These are phyloP conservation scores for Eudorina sp. DNA, from an alignment of 139 green algal species.

Conservation along the genomic window DNA sequence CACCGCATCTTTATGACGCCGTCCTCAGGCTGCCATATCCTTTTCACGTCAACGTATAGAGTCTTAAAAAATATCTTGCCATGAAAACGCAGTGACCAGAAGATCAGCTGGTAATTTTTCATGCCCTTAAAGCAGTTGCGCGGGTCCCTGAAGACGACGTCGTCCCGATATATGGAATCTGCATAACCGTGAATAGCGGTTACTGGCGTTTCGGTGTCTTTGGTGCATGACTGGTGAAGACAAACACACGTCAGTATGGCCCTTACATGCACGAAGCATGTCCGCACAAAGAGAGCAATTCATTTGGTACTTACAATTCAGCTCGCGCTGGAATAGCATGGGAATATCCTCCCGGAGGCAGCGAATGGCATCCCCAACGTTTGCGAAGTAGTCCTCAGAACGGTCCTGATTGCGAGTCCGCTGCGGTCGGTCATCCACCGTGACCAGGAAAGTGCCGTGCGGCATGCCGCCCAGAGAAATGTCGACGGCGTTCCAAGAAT, in stretches of 20 bases:
- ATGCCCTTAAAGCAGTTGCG: constrained; percentile 87
- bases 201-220: background rate
- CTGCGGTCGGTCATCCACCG: constrained; percentile 55
- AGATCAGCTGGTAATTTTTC: constrained; percentile 92
- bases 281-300: background rate
- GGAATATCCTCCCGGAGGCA: constrained; percentile 92
- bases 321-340: constrained; percentile 86
- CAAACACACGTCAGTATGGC: no score
- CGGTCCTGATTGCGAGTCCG: constrained; percentile 49
- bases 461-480: background rate
- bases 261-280: no score
- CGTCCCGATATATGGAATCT: constrained; percentile 92
- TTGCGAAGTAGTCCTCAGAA: constrained; percentile 92
- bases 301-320: constrained; percentile 82
- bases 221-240: no score
- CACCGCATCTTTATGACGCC: constrained; percentile 88
- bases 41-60: constrained; percentile 88
- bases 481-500: background rate
- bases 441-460: background rate
- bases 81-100: constrained; percentile 94
- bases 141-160: constrained; percentile 93
- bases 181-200: no score
- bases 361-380: constrained; percentile 93
- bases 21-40: constrained; percentile 94
- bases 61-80: constrained; percentile 91